Evolutionary conservation across 1,284 basidiomycete species (phyloP).

Genomic region (Cystobasidiaceae sp.): DNA sequence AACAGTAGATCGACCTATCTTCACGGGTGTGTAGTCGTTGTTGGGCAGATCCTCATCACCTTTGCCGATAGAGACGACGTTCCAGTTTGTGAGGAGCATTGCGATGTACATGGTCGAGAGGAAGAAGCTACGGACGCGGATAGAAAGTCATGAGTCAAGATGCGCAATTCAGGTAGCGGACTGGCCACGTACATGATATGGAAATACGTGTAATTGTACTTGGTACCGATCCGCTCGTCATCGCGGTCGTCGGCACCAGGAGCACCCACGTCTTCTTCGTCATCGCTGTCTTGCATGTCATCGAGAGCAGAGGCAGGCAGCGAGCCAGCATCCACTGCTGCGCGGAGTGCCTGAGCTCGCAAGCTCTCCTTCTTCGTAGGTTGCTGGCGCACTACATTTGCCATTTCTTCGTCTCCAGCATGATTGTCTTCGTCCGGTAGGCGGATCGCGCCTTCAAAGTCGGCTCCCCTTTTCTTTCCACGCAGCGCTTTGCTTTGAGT

Average conservation of each 20-base stretch:
- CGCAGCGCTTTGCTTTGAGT: slow-evolving; percentile 88
- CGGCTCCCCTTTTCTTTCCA: slow-evolving; percentile 58
- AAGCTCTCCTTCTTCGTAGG: slow-evolving; percentile 80
- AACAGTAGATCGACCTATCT: slow-evolving; percentile 88
- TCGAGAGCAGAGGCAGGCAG: slow-evolving; percentile 85
- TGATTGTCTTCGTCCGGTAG: slow-evolving; percentile 53
- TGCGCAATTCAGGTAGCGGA: neutral
- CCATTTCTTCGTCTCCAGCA: slow-evolving; percentile 56
- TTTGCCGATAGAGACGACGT: slow-evolving; percentile 24
- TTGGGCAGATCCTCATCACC: slow-evolving; percentile 52
- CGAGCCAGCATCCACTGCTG: slow-evolving; percentile 83
- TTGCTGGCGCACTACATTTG: slow-evolving; percentile 69
- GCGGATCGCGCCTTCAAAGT: slow-evolving; percentile 58
- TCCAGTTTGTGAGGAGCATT: slow-evolving; percentile 97
- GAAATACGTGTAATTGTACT: slow-evolving; percentile 99
- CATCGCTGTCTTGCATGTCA: slow-evolving; percentile 67
- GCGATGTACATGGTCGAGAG: slow-evolving; percentile 97
- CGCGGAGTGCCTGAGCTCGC: slow-evolving; percentile 87
- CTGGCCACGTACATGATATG: slow-evolving; percentile 21
- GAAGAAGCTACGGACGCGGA: slow-evolving; percentile 58
- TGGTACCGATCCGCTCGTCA: slow-evolving; percentile 92
- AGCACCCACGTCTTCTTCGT: slow-evolving; percentile 60
- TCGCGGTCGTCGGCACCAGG: slow-evolving; percentile 68
- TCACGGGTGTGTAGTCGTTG: slow-evolving; percentile 58
- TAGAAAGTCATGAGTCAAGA: neutral